phyloP scores from a whole-genome alignment of 768 basidiomycete species.

The Tylopilus sp. region DNA sequence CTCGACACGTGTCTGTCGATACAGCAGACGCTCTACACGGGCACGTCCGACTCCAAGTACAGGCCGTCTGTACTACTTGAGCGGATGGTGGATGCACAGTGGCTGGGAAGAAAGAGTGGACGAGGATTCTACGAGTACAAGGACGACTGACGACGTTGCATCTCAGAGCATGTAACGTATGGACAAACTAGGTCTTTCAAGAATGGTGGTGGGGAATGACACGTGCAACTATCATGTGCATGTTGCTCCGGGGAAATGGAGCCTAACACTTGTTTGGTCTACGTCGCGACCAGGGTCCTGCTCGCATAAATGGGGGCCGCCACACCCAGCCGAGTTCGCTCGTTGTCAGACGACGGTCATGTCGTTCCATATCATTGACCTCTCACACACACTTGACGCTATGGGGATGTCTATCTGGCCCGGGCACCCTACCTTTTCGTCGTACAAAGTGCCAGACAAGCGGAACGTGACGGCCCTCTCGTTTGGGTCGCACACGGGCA shows the following conservation, averaged over 20 bases:
- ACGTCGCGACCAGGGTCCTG: not conserved
- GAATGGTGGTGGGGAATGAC: too few species aligned
- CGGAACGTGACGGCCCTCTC: conserved; percentile 36
- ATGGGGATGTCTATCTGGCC: conserved; percentile 24
- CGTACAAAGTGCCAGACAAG: conserved; percentile 3
- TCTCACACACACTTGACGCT: conserved; percentile 21
- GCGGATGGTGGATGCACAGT: conserved; percentile 95
- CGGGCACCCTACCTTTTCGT: conserved; percentile 20
- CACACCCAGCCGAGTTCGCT: not conserved
- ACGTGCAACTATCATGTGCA: too few species aligned
- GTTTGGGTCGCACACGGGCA: conserved; percentile 69
- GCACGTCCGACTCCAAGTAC: conserved; percentile 93
- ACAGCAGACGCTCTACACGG: conserved; percentile 83
- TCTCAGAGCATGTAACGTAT: too few species aligned
- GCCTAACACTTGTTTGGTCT: not conserved
- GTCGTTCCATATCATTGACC: conserved; percentile 18
- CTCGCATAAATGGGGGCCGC: not conserved
- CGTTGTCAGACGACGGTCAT: conserved; percentile 1
- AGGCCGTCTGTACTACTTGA: conserved; percentile 86
- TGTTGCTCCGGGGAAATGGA: not conserved
- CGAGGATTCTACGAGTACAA: conserved; percentile 93
- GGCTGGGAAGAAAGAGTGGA: conserved; percentile 89
- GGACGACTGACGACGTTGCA: conserved; percentile 7
- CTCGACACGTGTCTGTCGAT: conserved; percentile 95
- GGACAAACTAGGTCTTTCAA: too few species aligned